These are phyloP conservation scores for Talaromyces proteolyticus DNA, from an alignment of 495 filamentous ascomycete species.

Conservation along the genomic window DNA sequence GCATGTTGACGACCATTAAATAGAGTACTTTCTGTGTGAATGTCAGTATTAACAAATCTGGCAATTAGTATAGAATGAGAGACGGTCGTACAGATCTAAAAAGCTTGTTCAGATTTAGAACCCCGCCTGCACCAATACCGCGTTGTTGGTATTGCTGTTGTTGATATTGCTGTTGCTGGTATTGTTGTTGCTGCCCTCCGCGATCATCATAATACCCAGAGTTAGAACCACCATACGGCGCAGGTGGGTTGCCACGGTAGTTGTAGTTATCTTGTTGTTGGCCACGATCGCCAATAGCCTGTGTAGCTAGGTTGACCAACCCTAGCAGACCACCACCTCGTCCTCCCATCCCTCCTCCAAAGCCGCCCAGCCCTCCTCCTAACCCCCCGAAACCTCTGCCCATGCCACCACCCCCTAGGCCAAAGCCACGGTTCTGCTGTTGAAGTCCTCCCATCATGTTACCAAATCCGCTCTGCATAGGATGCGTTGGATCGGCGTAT, in stretches of 20 bases:
- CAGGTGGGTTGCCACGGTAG: neutral
- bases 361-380: neutral
- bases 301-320: neutral
- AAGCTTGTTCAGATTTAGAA: neutral
- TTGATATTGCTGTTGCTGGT: neutral
- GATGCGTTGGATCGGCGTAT: slow-evolving; percentile 50
- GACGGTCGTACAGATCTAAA: neutral
- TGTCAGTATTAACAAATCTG: neutral
- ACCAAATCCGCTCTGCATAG: slow-evolving; percentile 24
- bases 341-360: neutral
- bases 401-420: neutral
- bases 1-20: slow-evolving; percentile 49
- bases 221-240: neutral
- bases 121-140: neutral
- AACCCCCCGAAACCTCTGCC: neutral
- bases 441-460: neutral
- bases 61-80: neutral
- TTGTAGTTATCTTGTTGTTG: neutral
- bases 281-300: neutral
- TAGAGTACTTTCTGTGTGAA: slow-evolving; percentile 39
- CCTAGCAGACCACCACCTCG: neutral
- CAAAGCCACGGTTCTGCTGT: too few species aligned
- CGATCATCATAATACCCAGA: neutral
- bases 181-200: neutral
- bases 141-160: neutral